These are phyloP conservation scores for Lumnitzera littorea DNA, from an alignment of 345 rosid species.

Conservation along the genomic window DNA sequence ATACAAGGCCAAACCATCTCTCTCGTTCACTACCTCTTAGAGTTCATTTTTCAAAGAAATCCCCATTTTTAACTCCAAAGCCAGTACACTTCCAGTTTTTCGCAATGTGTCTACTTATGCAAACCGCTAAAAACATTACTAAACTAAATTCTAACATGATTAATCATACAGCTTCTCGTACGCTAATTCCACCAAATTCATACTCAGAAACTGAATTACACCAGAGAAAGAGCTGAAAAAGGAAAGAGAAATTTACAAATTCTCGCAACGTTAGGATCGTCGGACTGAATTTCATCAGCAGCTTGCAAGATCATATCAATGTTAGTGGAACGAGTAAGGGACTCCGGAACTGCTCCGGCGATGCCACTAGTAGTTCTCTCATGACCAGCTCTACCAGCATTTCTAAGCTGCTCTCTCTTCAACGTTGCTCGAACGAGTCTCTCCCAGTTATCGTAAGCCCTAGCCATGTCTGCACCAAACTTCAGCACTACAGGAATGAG, in stretches of 20 bases:
- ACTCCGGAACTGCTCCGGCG: conserved; percentile 78
- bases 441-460: conserved; percentile 70
- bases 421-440: conserved; percentile 84
- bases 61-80: no score
- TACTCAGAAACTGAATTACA: neutral
- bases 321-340: conserved; percentile 78
- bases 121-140: no score
- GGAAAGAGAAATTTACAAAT: conserved; percentile 41
- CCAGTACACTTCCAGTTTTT: no score
- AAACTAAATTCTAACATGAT: no score
- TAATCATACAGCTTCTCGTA: no score
- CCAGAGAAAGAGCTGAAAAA: neutral
- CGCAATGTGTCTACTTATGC: no score
- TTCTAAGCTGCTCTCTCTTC: conserved; percentile 66
- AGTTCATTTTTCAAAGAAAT: no score
- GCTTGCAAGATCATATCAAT: conserved; percentile 87
- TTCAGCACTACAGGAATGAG: no score
- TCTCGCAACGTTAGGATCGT: conserved; percentile 74
- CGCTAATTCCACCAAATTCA: neutral
- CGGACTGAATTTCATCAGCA: conserved; percentile 89
- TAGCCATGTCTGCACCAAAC: conserved; percentile 38
- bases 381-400: conserved; percentile 44
- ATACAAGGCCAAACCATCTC: no score
- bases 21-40: no score
- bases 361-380: conserved; percentile 58